phyloP scores from a whole-genome alignment of 1,139 yeast species.

The Sugiyamaella grinbergsii region DNA sequence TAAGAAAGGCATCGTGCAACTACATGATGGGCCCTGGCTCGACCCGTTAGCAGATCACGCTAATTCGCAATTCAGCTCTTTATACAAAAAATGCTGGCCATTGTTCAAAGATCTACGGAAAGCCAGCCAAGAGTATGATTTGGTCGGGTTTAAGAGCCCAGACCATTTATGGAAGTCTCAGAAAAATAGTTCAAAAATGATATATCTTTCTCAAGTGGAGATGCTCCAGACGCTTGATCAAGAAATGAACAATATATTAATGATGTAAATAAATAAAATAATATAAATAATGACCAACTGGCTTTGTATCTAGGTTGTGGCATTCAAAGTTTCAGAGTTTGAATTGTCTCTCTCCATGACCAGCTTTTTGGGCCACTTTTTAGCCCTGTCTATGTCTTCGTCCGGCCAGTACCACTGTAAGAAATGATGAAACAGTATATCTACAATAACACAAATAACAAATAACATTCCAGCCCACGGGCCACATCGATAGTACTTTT shows the following conservation, averaged over 20 bases:
- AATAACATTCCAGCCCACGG: conserved; percentile 82
- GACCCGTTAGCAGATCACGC: conserved; percentile 12
- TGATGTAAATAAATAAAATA: conserved; percentile 13
- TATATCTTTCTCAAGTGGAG: conserved; percentile 21
- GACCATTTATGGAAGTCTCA: conserved; percentile 24
- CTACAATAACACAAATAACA: conserved; percentile 77
- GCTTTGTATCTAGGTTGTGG: no score
- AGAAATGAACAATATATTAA: conserved; percentile 13
- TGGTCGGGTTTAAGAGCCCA: conserved; percentile 22
- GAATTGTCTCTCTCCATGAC: background rate
- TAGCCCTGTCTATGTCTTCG: conserved; percentile 64
- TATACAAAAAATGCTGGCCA: conserved; percentile 21
- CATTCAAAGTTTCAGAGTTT: no score
- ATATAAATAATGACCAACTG: conserved; percentile 1
- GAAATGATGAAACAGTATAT: conserved; percentile 61
- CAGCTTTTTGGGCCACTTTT: conserved; percentile 66
- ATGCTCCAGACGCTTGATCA: conserved; percentile 17
- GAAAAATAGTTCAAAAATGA: conserved; percentile 9
- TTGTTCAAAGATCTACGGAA: conserved; percentile 26
- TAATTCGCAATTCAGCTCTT: conserved; percentile 2
- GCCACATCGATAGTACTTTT: conserved; percentile 72
- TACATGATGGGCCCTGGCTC: conserved; percentile 4
- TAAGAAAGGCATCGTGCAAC: background rate
- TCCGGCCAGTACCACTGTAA: conserved; percentile 75
- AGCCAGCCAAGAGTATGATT: conserved; percentile 24